Evolutionary conservation across 805 yeast genomes (phyloP), one percentile per base, ranked within the genome.

Genomic region (Martiniozyma abietophila): DNA sequence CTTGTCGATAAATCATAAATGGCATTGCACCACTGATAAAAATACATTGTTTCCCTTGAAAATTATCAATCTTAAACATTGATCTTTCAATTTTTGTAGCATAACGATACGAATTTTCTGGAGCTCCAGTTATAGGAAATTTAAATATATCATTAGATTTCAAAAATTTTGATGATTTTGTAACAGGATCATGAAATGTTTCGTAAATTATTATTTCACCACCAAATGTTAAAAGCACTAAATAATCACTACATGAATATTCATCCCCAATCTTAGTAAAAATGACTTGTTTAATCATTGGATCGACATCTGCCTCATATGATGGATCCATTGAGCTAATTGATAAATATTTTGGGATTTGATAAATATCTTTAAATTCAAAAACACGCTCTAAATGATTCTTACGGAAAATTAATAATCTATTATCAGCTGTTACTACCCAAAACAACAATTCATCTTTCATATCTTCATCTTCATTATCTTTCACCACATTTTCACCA

Each of bases 21-120:
- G 95, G 83, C 12, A 71, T 74, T 15, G 69, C 69, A 29, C 95
- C 95, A 2, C 89, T 76, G 2, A 84, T 71, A 45, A 83, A 68
- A 2, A 84, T 68, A 12, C 74, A 65, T 1, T 76, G 67, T 39
- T 67, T 64, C 1, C 77, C 82, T 42, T 71, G 71, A 30, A 76
- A 60, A 39, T 73, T 66, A 4, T 72, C 66, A 41, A 80, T 58
- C 51, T 76, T 67, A 36, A 74, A 70, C 56, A 78, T 59, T 39
- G 74, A 70, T 54, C 92, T 68, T 53, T 82, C 94, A 29, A 80
- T 68, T 5, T 65, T 65, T 1, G 79, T 80, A 27, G 83, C 83
- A 38, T 71, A 65, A 1, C 81, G 67, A 47, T 75, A 79, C 1
- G 88, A 80, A 53, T 80, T 80, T 36, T 74, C 80, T 2, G 92